A percentile compares a stretch with the other conserved stretches of the same genome.
Conservation (phyloP, 768 basidiomycete genomes). For the Leucosporidium creatinivorum region DNA sequence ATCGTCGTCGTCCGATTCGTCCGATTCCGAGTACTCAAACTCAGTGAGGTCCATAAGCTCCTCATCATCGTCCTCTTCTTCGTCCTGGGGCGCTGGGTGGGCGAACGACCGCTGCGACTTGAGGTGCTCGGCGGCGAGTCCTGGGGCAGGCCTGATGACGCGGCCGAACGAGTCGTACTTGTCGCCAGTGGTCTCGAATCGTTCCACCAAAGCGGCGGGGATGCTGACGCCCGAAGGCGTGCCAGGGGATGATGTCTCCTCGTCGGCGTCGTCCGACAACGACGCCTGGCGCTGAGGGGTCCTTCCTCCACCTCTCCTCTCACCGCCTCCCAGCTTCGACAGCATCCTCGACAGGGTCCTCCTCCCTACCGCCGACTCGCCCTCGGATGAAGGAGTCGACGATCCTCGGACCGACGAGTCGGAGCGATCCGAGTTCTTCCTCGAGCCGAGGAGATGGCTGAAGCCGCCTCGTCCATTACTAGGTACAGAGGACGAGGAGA, state of each 20-base stretch:
- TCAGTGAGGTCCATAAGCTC: constrained; percentile 21
- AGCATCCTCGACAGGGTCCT: too few relatives aligned
- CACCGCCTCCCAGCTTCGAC: too few relatives aligned
- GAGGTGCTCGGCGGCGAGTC: not conserved
- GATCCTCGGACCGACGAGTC: too few relatives aligned
- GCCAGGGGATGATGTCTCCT: too few relatives aligned
- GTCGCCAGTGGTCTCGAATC: constrained; percentile 13
- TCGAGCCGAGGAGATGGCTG: constrained; percentile 4
- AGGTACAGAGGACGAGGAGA: constrained; percentile 21
- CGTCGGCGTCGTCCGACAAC: too few relatives aligned
- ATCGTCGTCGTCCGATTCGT: constrained; percentile 25
- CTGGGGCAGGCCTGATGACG: not conserved
- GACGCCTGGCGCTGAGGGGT: too few relatives aligned
- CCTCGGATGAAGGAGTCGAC: not conserved
- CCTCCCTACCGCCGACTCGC: not conserved
- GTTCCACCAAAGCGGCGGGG: constrained; percentile 6
- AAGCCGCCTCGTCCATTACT: not conserved
- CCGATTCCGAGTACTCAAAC: constrained; percentile 21
- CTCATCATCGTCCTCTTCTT: constrained; percentile 8
- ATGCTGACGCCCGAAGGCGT: not conserved
- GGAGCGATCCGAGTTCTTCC: not conserved
- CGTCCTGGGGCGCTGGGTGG: not conserved
- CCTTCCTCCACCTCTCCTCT: too few relatives aligned
- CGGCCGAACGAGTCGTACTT: constrained; percentile 21
- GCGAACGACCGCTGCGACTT: not conserved